Evolutionary conservation across 768 basidiomycete genomes (phyloP).

Genomic region (Pleurotus eryngii): DNA sequence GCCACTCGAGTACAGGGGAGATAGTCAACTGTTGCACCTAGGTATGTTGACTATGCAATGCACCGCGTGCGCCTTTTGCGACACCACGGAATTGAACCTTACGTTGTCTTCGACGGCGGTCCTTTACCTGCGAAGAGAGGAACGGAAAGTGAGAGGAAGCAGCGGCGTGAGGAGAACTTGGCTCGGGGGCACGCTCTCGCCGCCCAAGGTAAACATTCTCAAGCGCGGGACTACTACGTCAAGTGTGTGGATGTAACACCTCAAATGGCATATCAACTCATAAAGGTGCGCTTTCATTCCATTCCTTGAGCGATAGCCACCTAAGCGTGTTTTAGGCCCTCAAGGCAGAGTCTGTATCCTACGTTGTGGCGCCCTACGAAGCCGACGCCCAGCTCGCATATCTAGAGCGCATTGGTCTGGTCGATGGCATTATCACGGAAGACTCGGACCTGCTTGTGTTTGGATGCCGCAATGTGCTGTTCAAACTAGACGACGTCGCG

Average conservation of each 20-base stretch:
- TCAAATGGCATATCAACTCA: conserved; percentile 95
- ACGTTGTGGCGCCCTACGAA: conserved; percentile 97
- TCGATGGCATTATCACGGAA: conserved; percentile 93
- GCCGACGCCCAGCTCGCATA: conserved; percentile 96
- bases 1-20: background rate
- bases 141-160: conserved; percentile 79
- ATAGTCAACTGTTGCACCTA: conserved; percentile 22
- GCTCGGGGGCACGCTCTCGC: conserved; percentile 69
- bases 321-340: conserved; percentile 63
- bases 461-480: conserved; percentile 90
- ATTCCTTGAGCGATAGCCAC: background rate
- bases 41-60: conserved; percentile 98
- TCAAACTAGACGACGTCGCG: conserved; percentile 79
- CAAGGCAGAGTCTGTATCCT: conserved; percentile 72
- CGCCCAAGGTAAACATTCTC: conserved; percentile 71
- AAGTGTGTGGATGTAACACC: conserved; percentile 96
- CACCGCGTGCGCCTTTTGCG: conserved; percentile 82
- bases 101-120: conserved; percentile 95
- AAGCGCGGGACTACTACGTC: conserved; percentile 85
- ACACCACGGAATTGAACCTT: conserved; percentile 82
- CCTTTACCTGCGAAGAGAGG: conserved; percentile 91
- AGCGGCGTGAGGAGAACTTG: conserved; percentile 73
- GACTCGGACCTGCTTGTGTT: conserved; percentile 98
- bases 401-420: conserved; percentile 76
- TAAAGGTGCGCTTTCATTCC: conserved; percentile 61